Conservation (phyloP, 257 asterid species). For the Rehmannia glutinosa region DNA sequence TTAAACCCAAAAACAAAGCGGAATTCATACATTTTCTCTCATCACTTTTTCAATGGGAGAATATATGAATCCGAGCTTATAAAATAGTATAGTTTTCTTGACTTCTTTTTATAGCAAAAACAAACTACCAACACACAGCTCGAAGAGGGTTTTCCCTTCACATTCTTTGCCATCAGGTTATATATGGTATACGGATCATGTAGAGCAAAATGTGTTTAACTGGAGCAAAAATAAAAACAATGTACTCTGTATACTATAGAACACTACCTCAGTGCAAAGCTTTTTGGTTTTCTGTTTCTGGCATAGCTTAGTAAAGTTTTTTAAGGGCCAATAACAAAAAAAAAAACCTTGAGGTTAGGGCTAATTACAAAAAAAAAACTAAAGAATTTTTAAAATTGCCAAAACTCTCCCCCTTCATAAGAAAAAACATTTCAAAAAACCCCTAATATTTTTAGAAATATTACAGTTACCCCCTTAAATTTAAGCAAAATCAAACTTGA, state of each 20-base stretch:
- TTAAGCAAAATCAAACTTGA: too few relatives aligned
- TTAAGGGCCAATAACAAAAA: too few relatives aligned
- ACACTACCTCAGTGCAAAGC: background rate
- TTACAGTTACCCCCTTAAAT: too few relatives aligned
- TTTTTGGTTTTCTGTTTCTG: background rate
- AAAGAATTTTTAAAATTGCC: too few relatives aligned
- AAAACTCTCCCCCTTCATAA: too few relatives aligned
- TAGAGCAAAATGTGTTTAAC: background rate
- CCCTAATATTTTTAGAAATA: too few relatives aligned
- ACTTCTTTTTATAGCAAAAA: background rate
- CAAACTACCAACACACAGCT: background rate
- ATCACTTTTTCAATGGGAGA: background rate
- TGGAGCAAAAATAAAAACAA: background rate
- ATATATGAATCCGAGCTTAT: background rate
- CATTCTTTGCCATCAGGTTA: conserved; percentile 2
- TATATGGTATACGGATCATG: background rate
- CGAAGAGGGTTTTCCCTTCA: too few relatives aligned
- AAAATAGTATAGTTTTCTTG: too few relatives aligned
- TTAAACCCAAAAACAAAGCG: conserved; percentile 5
- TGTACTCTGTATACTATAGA: too few relatives aligned
- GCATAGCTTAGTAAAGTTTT: background rate
- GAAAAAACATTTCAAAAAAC: too few relatives aligned
- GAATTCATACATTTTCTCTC: background rate
- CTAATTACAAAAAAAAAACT: too few relatives aligned
- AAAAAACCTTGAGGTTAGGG: too few relatives aligned